A percentile compares a stretch with the other conserved stretches of the same genome.
Evolutionary conservation across 2,329 filamentous ascomycete genomes (phyloP).

Genomic region (Aspergillus sp.): DNA sequence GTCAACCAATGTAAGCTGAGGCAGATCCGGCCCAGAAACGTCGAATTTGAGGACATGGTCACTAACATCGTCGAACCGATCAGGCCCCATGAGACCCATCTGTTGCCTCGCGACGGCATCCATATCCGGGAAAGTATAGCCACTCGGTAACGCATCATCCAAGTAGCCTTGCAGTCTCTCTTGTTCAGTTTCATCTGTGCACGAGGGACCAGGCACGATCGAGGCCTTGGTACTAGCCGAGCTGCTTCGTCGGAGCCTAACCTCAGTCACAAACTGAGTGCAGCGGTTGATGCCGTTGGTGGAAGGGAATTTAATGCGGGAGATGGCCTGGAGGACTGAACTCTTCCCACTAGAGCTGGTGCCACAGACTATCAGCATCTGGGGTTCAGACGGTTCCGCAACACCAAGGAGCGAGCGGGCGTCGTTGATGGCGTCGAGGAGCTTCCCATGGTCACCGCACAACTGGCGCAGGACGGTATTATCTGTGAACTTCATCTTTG

Average conservation of each 20-base stretch:
- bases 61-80: conserved; percentile 20
- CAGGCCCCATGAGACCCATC: conserved; percentile 49
- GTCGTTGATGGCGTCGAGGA: conserved; percentile 56
- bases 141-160: conserved; percentile 17
- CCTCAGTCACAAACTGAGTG: conserved; percentile 62
- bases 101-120: conserved; percentile 52
- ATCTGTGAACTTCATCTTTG: too few relatives aligned
- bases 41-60: conserved; percentile 60
- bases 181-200: conserved; percentile 8
- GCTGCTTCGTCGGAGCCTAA: conserved; percentile 51
- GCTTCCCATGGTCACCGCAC: conserved; percentile 35
- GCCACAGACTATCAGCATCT: conserved; percentile 59
- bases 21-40: conserved; percentile 59
- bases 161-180: conserved; percentile 12
- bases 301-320: conserved; percentile 59
- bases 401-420: conserved; percentile 54
- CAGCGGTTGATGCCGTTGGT: conserved; percentile 51
- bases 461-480: too few relatives aligned
- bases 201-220: conserved; percentile 38
- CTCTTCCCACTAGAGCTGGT: conserved; percentile 64
- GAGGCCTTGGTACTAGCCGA: conserved; percentile 43
- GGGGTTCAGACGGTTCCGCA: conserved; percentile 51
- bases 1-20: conserved; percentile 62
- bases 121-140: conserved; percentile 43
- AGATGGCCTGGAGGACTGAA: conserved; percentile 65